These are phyloP conservation scores for Fusarium continuum DNA, from an alignment of 2,329 filamentous ascomycete genomes.

Conservation along the genomic window DNA sequence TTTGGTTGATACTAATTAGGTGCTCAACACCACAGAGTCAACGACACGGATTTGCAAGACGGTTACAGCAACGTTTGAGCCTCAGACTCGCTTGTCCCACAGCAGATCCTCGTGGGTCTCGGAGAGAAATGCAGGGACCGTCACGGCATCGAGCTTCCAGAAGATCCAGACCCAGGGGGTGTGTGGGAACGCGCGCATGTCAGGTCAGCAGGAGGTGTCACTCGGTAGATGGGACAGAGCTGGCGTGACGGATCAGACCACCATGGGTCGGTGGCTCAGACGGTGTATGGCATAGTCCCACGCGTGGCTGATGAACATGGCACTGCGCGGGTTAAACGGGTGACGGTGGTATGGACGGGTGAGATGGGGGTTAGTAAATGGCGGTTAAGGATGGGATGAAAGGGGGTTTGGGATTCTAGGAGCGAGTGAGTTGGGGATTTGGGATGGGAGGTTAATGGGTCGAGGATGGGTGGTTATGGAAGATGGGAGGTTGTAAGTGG, in stretches of 20 bases:
- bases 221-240: conserved; percentile 13
- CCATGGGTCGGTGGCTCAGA: conserved; percentile 39
- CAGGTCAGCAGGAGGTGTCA: conserved; percentile 28
- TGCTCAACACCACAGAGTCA: neutral
- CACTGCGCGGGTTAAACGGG: conserved; percentile 1
- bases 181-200: conserved; percentile 13
- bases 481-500: no score
- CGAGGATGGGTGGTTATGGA: neutral
- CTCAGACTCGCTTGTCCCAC: conserved; percentile 7
- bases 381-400: neutral
- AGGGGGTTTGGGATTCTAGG: neutral
- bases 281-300: conserved; percentile 27
- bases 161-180: neutral
- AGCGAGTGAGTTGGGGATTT: neutral
- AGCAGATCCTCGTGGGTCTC: conserved; percentile 15
- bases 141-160: conserved; percentile 16
- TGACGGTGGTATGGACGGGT: conserved; percentile 9
- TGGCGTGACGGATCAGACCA: conserved; percentile 41
- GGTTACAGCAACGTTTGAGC: neutral
- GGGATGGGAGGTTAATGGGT: neutral
- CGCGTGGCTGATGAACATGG: conserved; percentile 18
- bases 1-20: no score
- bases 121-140: conserved; percentile 20
- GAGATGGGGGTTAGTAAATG: neutral
- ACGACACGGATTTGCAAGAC: neutral